Evolutionary conservation across 2,329 filamentous ascomycete species (phyloP).

Genomic region (Diaporthe amygdali): DNA sequence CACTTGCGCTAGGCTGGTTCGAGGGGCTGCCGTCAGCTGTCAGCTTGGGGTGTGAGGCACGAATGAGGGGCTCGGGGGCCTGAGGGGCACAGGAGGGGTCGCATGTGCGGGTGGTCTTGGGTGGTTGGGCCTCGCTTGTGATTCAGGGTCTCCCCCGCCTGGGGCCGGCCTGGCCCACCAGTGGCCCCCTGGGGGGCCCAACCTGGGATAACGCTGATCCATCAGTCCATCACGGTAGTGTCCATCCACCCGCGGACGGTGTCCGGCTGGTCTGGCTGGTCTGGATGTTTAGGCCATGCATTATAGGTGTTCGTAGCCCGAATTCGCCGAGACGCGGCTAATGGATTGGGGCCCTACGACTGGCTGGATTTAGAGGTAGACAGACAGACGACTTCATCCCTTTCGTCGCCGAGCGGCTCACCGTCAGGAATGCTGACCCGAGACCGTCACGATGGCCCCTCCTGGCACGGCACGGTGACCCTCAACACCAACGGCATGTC

Average conservation of each 20-base stretch:
- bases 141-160: constrained; percentile 15
- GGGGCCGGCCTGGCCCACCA: not conserved
- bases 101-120: not conserved
- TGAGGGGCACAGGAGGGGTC: not conserved
- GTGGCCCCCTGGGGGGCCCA: not conserved
- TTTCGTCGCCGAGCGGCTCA: not conserved
- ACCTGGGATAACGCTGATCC: not conserved
- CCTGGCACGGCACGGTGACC: not conserved
- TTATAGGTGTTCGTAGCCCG: not conserved
- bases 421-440: not conserved
- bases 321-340: not conserved
- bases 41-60: not conserved
- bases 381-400: not conserved
- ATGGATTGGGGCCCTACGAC: not conserved
- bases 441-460: not conserved
- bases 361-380: not conserved
- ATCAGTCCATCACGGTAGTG: no score
- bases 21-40: not conserved
- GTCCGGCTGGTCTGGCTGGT: not conserved
- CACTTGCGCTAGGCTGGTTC: not conserved
- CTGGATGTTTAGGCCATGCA: not conserved
- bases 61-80: not conserved
- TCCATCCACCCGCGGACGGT: not conserved
- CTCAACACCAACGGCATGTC: not conserved
- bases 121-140: not conserved